Evolutionary conservation across 2,329 filamentous ascomycete species (phyloP).

Genomic region (Sporothrix brunneoviolacea): DNA sequence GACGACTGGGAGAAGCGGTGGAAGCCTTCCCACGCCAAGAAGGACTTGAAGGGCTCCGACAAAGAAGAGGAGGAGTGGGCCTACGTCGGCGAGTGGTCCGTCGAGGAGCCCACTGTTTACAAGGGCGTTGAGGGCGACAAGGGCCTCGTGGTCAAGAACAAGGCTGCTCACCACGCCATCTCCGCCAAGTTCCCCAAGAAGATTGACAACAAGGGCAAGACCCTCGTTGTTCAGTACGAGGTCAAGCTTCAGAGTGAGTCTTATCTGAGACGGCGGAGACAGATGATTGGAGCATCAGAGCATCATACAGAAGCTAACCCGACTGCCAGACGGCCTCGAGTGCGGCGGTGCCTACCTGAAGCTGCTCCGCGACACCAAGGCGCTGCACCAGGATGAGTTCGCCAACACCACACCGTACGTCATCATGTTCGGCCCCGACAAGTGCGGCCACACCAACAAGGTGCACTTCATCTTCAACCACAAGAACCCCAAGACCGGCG

Average conservation of each 20-base stretch:
- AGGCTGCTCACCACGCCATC: constrained; percentile 96
- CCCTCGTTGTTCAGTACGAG: constrained; percentile 96
- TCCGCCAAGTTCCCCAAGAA: constrained; percentile 97
- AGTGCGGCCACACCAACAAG: constrained; percentile 99
- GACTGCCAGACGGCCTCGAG: constrained; percentile 70
- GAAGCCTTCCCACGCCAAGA: constrained; percentile 95
- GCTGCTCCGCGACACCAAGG: constrained; percentile 95
- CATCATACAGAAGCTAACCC: not conserved
- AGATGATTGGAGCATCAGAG: not conserved
- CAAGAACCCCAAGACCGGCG: constrained; percentile 99
- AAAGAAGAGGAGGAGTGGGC: constrained; percentile 91
- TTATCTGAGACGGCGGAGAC: too few relatives aligned
- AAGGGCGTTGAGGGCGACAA: constrained; percentile 94
- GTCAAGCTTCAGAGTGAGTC: constrained; percentile 94
- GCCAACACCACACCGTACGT: constrained; percentile 95
- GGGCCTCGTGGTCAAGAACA: constrained; percentile 96
- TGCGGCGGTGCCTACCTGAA: constrained; percentile 99
- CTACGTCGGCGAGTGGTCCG: constrained; percentile 92
- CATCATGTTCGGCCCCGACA: constrained; percentile 99
- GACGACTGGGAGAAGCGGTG: constrained; percentile 91
- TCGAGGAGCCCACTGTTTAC: constrained; percentile 85
- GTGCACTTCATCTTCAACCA: constrained; percentile 98
- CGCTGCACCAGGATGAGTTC: constrained; percentile 95
- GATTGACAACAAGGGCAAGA: constrained; percentile 96
- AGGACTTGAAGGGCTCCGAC: constrained; percentile 67